Conservation (phyloP, 2,329 filamentous ascomycete species). For the Arthrobotrys megalospora region DNA sequence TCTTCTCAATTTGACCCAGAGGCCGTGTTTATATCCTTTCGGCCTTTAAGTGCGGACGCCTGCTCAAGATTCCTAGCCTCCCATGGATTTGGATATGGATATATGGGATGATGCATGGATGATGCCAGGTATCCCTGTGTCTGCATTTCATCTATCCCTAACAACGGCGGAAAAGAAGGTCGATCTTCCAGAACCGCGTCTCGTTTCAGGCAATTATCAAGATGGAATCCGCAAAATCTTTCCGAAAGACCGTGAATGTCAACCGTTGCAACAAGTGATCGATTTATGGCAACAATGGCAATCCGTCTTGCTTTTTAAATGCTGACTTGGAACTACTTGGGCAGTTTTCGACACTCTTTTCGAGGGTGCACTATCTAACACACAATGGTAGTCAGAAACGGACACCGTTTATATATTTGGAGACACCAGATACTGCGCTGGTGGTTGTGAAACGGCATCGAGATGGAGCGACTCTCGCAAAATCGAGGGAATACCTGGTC, state of each 20-base stretch:
- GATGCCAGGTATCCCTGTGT: constrained; percentile 48
- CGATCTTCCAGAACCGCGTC: constrained; percentile 57
- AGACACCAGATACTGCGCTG: constrained; percentile 5
- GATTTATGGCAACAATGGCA: not conserved
- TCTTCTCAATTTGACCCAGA: not conserved
- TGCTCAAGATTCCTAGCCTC: constrained; percentile 6
- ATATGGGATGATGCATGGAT: constrained; percentile 35
- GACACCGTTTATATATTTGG: constrained; percentile 24
- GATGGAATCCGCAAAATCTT: constrained; percentile 61
- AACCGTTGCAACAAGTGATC: constrained; percentile 14
- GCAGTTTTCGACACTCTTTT: constrained; percentile 3
- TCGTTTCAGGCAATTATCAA: constrained; percentile 61
- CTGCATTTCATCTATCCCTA: constrained; percentile 58
- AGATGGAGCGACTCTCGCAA: constrained; percentile 41
- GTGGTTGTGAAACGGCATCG: constrained; percentile 25
- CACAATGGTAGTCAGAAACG: constrained; percentile 35
- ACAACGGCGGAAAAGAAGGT: constrained; percentile 60
- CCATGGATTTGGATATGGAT: constrained; percentile 55
- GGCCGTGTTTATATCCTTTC: not conserved
- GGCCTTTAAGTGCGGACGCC: not conserved
- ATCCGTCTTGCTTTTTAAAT: constrained; percentile 40
- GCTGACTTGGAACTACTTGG: constrained; percentile 4
- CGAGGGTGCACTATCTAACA: not conserved
- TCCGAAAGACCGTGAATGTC: constrained; percentile 55
- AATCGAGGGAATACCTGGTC: constrained; percentile 37